These are phyloP conservation scores for Mycena polygramma DNA, from an alignment of 768 basidiomycete genomes.

Conservation along the genomic window DNA sequence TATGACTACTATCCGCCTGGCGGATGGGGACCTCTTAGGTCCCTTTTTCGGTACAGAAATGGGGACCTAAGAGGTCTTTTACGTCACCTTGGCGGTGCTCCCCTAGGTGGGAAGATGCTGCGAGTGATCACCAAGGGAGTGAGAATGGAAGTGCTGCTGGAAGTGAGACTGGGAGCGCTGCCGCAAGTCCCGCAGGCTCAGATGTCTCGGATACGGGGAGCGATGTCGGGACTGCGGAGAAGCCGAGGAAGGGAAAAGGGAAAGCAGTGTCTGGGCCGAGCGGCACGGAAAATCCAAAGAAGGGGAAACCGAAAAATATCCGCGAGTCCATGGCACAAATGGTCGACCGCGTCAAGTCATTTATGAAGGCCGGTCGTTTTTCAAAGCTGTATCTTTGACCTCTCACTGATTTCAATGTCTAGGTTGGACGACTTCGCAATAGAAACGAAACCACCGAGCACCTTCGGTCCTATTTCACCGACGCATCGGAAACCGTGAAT, in stretches of 20 bases:
- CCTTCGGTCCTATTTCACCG: slow-evolving; percentile 37
- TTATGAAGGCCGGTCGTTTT: slow-evolving; percentile 12
- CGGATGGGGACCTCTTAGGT: no score
- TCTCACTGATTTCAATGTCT: background rate
- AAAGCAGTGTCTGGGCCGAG: no score
- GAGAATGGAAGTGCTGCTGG: background rate
- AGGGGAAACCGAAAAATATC: background rate
- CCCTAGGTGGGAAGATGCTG: background rate
- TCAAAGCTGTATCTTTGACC: background rate
- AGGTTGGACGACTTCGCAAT: slow-evolving; percentile 1
- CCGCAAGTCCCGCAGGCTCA: no score
- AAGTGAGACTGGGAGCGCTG: no score
- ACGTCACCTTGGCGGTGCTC: no score
- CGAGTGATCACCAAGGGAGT: background rate
- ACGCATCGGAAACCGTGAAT: slow-evolving; percentile 29
- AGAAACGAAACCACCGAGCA: slow-evolving; percentile 11
- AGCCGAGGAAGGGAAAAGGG: background rate
- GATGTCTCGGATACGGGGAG: no score
- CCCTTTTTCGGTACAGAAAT: no score
- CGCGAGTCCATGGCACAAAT: slow-evolving; percentile 16
- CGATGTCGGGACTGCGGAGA: background rate
- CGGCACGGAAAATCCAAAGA: background rate
- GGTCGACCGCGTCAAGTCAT: slow-evolving; percentile 4
- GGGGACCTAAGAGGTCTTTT: no score
- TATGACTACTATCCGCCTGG: no score